phyloP scores from a whole-genome alignment of 257 asterid species.

The Solanum pimpinellifolium region DNA sequence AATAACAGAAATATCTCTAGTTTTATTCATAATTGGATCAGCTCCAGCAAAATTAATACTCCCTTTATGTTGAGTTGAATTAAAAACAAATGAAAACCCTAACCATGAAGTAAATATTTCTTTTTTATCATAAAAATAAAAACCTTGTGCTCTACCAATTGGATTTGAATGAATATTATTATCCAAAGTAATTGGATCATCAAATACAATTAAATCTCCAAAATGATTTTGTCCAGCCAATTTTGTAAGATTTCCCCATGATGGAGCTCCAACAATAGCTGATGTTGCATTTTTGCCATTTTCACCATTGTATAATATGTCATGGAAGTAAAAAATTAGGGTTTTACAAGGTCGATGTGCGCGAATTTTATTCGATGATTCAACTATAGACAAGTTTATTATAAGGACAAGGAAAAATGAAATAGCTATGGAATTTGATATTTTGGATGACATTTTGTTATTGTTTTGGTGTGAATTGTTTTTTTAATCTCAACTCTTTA shows the following conservation, averaged over 20 bases:
- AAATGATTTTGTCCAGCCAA: conserved; percentile 30
- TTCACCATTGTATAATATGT: conserved; percentile 57
- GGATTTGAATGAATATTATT: conserved; percentile 51
- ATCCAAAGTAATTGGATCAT: conserved; percentile 70
- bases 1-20: conserved; percentile 65
- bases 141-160: conserved; percentile 76
- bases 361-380: neutral
- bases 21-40: conserved; percentile 66
- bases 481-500: neutral
- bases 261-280: conserved; percentile 52
- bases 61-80: conserved; percentile 47
- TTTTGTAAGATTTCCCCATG: conserved; percentile 52
- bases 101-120: conserved; percentile 49
- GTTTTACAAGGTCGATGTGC: conserved; percentile 36
- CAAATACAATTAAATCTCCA: conserved; percentile 57
- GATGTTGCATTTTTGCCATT: conserved; percentile 62
- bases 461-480: neutral
- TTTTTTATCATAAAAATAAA: conserved; percentile 47
- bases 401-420: neutral
- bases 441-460: neutral
- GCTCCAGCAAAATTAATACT: conserved; percentile 61
- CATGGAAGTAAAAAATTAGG: conserved; percentile 56
- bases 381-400: neutral
- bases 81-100: conserved; percentile 57
- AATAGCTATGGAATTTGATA: neutral